Evolutionary conservation across 108 stramenopile genomes (phyloP).

Genomic region (Cyclostephanos tholiformis): DNA sequence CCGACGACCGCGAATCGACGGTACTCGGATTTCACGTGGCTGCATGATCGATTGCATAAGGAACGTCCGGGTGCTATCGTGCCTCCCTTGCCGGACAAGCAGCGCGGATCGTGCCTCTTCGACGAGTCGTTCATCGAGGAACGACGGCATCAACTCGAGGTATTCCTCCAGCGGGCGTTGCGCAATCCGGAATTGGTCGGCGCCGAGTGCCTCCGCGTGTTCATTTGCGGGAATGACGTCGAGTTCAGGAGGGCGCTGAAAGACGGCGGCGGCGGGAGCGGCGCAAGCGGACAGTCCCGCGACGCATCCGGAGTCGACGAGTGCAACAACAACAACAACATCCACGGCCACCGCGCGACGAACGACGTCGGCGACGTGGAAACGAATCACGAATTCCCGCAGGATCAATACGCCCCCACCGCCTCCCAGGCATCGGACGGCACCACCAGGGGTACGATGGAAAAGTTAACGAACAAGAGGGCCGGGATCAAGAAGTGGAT

Average conservation of each 20-base stretch:
- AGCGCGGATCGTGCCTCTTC: slow-evolving; percentile 56
- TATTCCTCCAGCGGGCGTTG: slow-evolving; percentile 70
- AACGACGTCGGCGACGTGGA: neutral
- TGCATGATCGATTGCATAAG: slow-evolving; percentile 67
- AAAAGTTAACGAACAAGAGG: slow-evolving; percentile 26
- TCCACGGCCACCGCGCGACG: slow-evolving; percentile 3
- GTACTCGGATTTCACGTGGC: slow-evolving; percentile 91
- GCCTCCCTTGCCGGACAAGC: slow-evolving; percentile 89
- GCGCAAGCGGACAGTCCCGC: neutral
- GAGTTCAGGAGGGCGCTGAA: slow-evolving; percentile 61
- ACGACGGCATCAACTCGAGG: slow-evolving; percentile 75
- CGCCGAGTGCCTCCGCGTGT: slow-evolving; percentile 66
- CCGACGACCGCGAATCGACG: slow-evolving; percentile 70
- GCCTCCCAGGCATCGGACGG: neutral
- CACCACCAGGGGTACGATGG: slow-evolving; percentile 26
- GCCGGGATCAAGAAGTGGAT: slow-evolving; percentile 48
- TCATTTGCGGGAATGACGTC: slow-evolving; percentile 63
- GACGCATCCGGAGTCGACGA: slow-evolving; percentile 12
- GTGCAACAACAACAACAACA: slow-evolving; percentile 18
- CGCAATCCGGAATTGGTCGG: slow-evolving; percentile 72
- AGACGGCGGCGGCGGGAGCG: slow-evolving; percentile 27
- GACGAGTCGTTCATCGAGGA: slow-evolving; percentile 66
- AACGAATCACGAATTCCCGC: slow-evolving; percentile 4
- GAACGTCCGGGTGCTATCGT: slow-evolving; percentile 88
- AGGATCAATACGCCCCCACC: slow-evolving; percentile 6